A percentile compares a stretch with the other conserved stretches of the same genome.
These are phyloP conservation scores for Dactylellina haptotyla DNA, from an alignment of 2,329 filamentous ascomycete genomes.

Conservation along the genomic window DNA sequence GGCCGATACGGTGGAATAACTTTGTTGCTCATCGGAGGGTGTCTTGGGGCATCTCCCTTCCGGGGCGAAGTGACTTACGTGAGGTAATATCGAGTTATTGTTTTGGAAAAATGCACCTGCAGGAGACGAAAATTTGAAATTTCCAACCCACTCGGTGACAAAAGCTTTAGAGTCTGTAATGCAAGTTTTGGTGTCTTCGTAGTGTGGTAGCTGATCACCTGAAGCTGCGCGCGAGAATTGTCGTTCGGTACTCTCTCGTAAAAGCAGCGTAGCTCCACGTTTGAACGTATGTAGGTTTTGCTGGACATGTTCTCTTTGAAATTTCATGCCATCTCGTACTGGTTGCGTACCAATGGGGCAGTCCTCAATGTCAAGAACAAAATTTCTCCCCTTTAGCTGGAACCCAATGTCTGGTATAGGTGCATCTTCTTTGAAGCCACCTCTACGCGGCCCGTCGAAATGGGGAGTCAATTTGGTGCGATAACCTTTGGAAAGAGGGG, in stretches of 20 bases:
- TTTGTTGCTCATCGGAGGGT: too few relatives aligned
- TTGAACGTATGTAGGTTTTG: constrained; percentile 76
- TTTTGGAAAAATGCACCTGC: constrained; percentile 98
- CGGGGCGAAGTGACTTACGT: constrained; percentile 56
- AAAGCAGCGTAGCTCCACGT: constrained; percentile 84
- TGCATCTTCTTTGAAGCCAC: constrained; percentile 62
- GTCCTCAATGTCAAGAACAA: constrained; percentile 93
- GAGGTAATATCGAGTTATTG: constrained; percentile 95
- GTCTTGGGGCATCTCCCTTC: too few relatives aligned
- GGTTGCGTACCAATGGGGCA: constrained; percentile 93
- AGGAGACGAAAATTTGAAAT: constrained; percentile 86
- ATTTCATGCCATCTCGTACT: constrained; percentile 79
- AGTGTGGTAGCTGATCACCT: constrained; percentile 67
- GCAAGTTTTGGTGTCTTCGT: constrained; percentile 84
- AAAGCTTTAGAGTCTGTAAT: constrained; percentile 85
- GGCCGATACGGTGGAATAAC: background rate
- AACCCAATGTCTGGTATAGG: constrained; percentile 83
- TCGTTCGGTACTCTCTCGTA: constrained; percentile 84
- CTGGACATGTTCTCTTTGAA: constrained; percentile 79
- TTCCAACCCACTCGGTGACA: constrained; percentile 86
- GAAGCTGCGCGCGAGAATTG: constrained; percentile 66
- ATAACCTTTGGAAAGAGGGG: constrained; percentile 90
- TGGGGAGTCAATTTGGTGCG: constrained; percentile 97
- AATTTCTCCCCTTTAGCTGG: constrained; percentile 81
- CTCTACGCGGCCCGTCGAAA: constrained; percentile 79